These are phyloP conservation scores for Xerocomus minutiporus DNA, from an alignment of 1,284 basidiomycete species.

Conservation along the genomic window DNA sequence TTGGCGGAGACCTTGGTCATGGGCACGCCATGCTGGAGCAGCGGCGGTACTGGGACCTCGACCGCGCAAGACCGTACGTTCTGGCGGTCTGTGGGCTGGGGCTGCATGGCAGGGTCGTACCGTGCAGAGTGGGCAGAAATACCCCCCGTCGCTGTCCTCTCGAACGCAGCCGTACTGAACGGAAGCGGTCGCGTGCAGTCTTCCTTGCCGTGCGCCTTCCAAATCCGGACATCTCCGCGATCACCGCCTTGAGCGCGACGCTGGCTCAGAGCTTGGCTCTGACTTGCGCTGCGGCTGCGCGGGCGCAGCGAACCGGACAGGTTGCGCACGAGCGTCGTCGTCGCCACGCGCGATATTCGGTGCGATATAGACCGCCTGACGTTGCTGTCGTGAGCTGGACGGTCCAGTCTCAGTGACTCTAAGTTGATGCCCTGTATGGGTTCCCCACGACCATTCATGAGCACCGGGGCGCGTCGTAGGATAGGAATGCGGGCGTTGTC, in stretches of 20 bases:
- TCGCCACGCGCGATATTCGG: slow-evolving; percentile 23
- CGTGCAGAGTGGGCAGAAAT: background rate
- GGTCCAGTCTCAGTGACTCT: background rate
- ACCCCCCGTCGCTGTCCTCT: background rate
- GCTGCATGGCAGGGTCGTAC: slow-evolving; percentile 8
- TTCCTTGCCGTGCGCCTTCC: slow-evolving; percentile 13
- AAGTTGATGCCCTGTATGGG: background rate
- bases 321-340: slow-evolving; percentile 21
- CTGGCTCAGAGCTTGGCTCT: background rate
- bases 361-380: slow-evolving; percentile 18
- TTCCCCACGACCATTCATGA: slow-evolving; percentile 11
- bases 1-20: slow-evolving; percentile 90
- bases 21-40: slow-evolving; percentile 57
- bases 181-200: background rate
- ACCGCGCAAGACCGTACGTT: slow-evolving; percentile 18
- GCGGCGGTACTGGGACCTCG: slow-evolving; percentile 45
- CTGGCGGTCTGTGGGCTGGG: background rate
- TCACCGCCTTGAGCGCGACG: background rate
- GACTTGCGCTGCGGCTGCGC: slow-evolving; percentile 3
- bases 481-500: slow-evolving; percentile 5
- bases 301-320: slow-evolving; percentile 16
- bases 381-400: background rate
- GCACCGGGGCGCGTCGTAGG: slow-evolving; percentile 23
- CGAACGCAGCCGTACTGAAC: background rate
- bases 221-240: slow-evolving; percentile 13